Evolutionary conservation across 495 filamentous ascomycete genomes (phyloP), one percentile per base, ranked within the genome.

Genomic region (Pyrenula aspistea): DNA sequence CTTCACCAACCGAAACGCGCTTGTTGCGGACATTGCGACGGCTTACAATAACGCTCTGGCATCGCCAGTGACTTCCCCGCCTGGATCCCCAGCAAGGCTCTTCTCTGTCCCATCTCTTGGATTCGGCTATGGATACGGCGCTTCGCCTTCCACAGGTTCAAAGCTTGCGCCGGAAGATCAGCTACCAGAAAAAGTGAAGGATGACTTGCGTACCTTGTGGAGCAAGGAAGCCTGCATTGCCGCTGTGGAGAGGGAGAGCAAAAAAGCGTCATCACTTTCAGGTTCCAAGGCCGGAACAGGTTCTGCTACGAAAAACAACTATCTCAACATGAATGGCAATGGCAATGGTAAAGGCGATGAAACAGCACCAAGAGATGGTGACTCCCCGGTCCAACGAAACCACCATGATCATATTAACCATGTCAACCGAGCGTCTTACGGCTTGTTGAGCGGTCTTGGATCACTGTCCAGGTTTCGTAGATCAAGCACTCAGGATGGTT

Each of bases 171-270:
- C 52, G 24, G 54, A 57, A 1, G 53, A 60, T 48, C 57, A 68
- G 24, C 64, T 83, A 15, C 74, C 80, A 10, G 55, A 62, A 10
- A 80, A 76, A 19, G 78, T 87, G 56, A 83, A 77, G 58, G 86
- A 92, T 52, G 81, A 86, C 60, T 77, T 89, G 74, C 76, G 91
- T 62, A 74, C 83, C 12, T 78, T 86, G 25, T 96, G 91, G 91
- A 83, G 77, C 42, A 83, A 81, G 60, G 88, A 93, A 58, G 68
- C 73, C 8, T 85, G 84, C 52, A 69, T 95, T 24, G 78, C 82
- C 8, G 76, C 76, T 21, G 76, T 84, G 24, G 85, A 89, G 61
- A 81, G 78, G 55, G 81, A 82, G 47, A 88, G 80, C 62, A 79
- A 67, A n/a, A 73, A 83, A 59, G 78, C 83, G 0, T 71, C 78